Conservation (phyloP, 2,329 filamentous ascomycete species). For the Amesomyces nigricolor region DNA sequence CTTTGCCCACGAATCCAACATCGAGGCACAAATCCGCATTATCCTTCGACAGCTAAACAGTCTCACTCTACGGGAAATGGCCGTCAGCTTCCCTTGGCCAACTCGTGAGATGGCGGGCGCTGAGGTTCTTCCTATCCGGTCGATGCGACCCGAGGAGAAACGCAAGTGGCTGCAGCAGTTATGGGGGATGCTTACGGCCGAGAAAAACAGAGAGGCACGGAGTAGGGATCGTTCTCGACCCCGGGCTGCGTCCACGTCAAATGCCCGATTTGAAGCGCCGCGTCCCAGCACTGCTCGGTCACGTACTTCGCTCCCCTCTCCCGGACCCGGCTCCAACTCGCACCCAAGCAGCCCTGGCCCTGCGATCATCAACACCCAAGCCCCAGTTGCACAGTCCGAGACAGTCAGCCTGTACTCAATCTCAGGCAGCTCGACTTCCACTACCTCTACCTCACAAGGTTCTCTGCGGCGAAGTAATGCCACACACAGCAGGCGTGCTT, state of each 20-base stretch:
- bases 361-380: background rate
- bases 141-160: slow-evolving; percentile 34
- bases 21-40: slow-evolving; percentile 31
- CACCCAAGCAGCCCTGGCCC: background rate
- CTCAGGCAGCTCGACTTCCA: background rate
- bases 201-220: slow-evolving; percentile 18
- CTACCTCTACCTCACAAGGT: background rate
- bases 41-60: slow-evolving; percentile 31
- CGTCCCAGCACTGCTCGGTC: background rate
- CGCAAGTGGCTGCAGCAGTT: slow-evolving; percentile 32
- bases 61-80: slow-evolving; percentile 33
- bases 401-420: background rate
- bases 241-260: slow-evolving; percentile 6
- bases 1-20: slow-evolving; percentile 28
- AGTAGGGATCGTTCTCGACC: slow-evolving; percentile 3
- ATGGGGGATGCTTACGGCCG: slow-evolving; percentile 27
- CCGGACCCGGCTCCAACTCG: background rate
- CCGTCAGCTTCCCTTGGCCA: slow-evolving; percentile 35
- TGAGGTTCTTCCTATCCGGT: slow-evolving; percentile 33
- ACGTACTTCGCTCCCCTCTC: background rate
- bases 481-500: background rate
- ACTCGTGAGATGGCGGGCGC: slow-evolving; percentile 33
- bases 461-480: slow-evolving; percentile 20
- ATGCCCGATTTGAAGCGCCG: slow-evolving; percentile 21
- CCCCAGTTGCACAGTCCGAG: background rate